Evolutionary conservation across 768 basidiomycete genomes (phyloP).

Genomic region (Trametes cinnabarina): DNA sequence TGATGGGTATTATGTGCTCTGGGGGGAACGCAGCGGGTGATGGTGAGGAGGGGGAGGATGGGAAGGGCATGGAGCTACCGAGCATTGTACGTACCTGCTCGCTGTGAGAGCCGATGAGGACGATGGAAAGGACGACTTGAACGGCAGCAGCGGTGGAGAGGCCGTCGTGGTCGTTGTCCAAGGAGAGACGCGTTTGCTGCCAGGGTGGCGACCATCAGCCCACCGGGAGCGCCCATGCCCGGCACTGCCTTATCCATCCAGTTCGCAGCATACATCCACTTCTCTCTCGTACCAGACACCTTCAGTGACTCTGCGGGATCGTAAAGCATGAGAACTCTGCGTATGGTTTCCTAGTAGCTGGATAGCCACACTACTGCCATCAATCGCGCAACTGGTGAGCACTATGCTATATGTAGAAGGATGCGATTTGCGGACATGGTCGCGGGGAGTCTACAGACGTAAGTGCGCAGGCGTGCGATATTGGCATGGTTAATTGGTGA

Average conservation of each 20-base stretch:
- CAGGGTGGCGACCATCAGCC: constrained; percentile 11
- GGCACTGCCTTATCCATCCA: constrained; percentile 5
- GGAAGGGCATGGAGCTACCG: constrained; percentile 17
- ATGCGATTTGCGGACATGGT: no score
- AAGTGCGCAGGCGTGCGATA: no score
- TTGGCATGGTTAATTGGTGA: no score
- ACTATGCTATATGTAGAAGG: no score
- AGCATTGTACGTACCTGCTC: constrained; percentile 19
- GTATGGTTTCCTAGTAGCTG: no score
- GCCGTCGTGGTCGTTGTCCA: constrained; percentile 9
- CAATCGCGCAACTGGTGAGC: no score
- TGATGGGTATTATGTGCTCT: constrained; percentile 20
- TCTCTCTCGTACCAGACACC: not conserved
- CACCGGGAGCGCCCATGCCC: constrained; percentile 1
- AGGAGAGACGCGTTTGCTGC: constrained; percentile 1
- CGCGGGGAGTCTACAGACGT: no score
- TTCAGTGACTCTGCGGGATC: not conserved
- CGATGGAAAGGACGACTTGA: constrained; percentile 8
- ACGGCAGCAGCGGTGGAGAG: not conserved
- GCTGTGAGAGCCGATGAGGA: constrained; percentile 13
- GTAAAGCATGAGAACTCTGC: no score
- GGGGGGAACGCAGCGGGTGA: constrained; percentile 16
- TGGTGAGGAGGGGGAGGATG: constrained; percentile 24
- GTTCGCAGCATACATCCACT: not conserved
- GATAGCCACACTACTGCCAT: no score